Evolutionary conservation across 2,329 filamentous ascomycete genomes (phyloP).

Genomic region (Sporothrix dimorphospora): DNA sequence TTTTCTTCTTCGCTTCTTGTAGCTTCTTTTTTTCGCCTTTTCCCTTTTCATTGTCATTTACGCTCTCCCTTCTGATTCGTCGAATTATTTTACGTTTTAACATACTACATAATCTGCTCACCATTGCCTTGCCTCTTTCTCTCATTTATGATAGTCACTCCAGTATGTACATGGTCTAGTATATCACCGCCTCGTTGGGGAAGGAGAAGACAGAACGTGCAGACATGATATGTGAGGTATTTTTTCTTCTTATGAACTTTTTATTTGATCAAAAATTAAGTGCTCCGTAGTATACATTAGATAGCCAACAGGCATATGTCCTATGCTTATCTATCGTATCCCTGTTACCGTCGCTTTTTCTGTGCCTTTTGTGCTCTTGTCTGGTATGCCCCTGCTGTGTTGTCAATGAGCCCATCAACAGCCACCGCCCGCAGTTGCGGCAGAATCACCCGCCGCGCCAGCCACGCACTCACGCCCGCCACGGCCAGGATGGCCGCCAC

Average conservation of each 20-base stretch:
- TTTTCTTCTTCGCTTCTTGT: slow-evolving; percentile 11
- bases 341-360: background rate
- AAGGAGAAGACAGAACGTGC: background rate
- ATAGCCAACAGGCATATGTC: too few species aligned
- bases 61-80: background rate
- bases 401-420: background rate
- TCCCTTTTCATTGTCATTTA: background rate
- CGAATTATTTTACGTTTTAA: background rate
- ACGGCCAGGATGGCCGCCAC: slow-evolving; percentile 68
- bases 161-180: background rate
- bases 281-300: too few species aligned
- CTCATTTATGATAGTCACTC: background rate
- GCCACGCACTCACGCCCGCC: slow-evolving; percentile 49
- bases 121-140: background rate
- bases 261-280: background rate
- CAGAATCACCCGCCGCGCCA: slow-evolving; percentile 47
- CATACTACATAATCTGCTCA: background rate
- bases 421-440: slow-evolving; percentile 40
- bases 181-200: background rate
- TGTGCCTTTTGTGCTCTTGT: background rate
- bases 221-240: background rate
- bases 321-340: background rate
- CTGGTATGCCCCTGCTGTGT: background rate
- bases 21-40: background rate
- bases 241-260: background rate